Evolutionary conservation across 805 yeast species (phyloP), one percentile per base, ranked within the genome.

Genomic region (Sungouiozyma ichnusensis): DNA sequence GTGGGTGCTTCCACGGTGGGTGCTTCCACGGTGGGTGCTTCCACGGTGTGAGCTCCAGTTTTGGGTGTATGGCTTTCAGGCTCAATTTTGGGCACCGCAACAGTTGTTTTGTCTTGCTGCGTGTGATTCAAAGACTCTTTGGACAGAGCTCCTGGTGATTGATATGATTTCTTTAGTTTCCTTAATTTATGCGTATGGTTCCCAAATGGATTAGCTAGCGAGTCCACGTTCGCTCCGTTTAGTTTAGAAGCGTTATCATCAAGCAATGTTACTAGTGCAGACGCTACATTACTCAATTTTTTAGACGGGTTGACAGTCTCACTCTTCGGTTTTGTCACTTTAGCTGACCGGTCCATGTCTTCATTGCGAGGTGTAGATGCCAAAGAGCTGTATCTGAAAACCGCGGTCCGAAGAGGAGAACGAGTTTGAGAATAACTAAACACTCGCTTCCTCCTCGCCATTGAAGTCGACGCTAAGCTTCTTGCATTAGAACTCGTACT

Each of bases 231-330:
- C 36, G n/a, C 14, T 11, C 3, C 33, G 14, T 16, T 39, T 38
- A n/a, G n/a, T n/a, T 7, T 33, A 3, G 41, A n/a, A 8, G 51
- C 55, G 6, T 52, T 50, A n/a, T 51, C 53, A 29, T 65, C 68
- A n/a, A 72, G 50, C 35, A 71, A 56, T 3, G 76, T 70, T 35
- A 73, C 53, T 38, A 74, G 57, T 1, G 77, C 69, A 40, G 72
- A 61, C 1, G 79, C 79, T 0, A 78, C 68, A 31, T 63, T 66
- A 46, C 75, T 71, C 41, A 69, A 42, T 44, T 61, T 63, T 19
- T 31, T 35, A 3, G 14, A 45, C 33, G 18, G 47, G 15, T 17
- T 32, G 9, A 24, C 29, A 24, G 29, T 7, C 13, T 19, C 24
- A 20, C 18, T 15, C 16, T 16, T 39, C 39, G 35, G 24, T 49